Evolutionary conservation across 805 yeast species (phyloP), one percentile per base, ranked within the genome.

Genomic region (Scheffersomyces lignosus): DNA sequence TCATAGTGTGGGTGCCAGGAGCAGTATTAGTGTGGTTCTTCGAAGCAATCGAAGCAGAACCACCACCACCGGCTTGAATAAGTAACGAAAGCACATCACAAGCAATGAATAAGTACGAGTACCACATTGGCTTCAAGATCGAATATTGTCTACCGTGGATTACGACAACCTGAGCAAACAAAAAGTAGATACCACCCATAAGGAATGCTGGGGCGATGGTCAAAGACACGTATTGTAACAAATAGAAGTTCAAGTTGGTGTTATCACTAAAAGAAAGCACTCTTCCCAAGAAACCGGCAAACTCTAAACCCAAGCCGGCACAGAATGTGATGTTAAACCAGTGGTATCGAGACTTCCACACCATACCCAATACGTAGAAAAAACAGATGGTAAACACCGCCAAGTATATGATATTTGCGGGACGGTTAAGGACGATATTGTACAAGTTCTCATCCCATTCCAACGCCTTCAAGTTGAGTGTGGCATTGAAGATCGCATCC

Each of bases 51-150:
- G 67, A 52, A 5, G 66, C 62, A 14, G 63, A 48, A 37, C 56
- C 56, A 22, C 68, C 74, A 13, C 71, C 71, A 5, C 70, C 72
- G 4, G 69, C 71, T 45, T 68, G 74, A 22, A 68, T 49, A 15
- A 66, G 20, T 14, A 68, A 51, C 2, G 71, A 63, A 3, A 66
- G 23, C 5, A 66, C 62, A 40, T 68, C 74, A 16, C 54, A 40
- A 4, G 63, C 52, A 34, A 68, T 64, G 42, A 68, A 68, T 17
- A 67, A 54, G 49, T 68, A 68, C 1, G 73, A 60, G 40, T 68
- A 68, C 71, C 71, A 66, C 58, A 67, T 55, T 3, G 74, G 74
- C 39, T 60, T 62, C 41, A 66, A 52, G 2, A 62, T 47, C 15
- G 71, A 62, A 43, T 58, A 68, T 25, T 56, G 51, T 31, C 67